Conservation (phyloP, 345 rosid genomes). For the Sisymbrium altissimum region DNA sequence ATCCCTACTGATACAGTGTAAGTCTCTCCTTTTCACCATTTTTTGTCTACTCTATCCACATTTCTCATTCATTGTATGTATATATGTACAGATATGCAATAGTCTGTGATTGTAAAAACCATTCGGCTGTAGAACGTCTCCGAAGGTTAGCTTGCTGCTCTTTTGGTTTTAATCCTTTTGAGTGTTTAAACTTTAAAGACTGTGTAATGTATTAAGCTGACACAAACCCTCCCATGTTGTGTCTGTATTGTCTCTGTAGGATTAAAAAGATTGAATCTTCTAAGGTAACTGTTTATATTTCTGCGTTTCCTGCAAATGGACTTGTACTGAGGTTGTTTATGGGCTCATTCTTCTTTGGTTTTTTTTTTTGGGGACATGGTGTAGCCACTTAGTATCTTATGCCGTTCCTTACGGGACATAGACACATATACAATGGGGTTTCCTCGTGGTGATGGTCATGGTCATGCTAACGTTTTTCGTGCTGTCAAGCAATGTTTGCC, state of each 20-base stretch:
- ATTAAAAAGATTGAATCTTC: slow-evolving; percentile 76
- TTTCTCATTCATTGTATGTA: too few relatives aligned
- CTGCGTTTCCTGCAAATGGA: neutral
- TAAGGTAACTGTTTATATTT: slow-evolving; percentile 41
- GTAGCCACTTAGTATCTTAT: slow-evolving; percentile 96
- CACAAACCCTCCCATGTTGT: neutral
- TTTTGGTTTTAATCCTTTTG: neutral
- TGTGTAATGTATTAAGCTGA: neutral
- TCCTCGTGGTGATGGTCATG: slow-evolving; percentile 82
- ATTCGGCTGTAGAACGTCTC: slow-evolving; percentile 81
- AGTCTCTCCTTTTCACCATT: neutral
- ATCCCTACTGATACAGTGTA: slow-evolving; percentile 92
- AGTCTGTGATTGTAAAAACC: slow-evolving; percentile 67
- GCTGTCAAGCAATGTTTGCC: slow-evolving; percentile 92
- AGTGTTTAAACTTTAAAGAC: neutral
- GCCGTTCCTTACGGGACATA: slow-evolving; percentile 75
- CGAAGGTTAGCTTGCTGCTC: slow-evolving; percentile 44
- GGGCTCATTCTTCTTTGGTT: neutral
- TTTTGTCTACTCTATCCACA: too few relatives aligned
- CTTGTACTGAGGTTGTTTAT: neutral
- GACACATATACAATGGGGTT: slow-evolving; percentile 79
- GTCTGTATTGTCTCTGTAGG: slow-evolving; percentile 39
- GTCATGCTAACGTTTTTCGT: slow-evolving; percentile 83
- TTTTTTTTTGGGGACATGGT: neutral
- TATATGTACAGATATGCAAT: slow-evolving; percentile 55